These are phyloP conservation scores for Tolypocladium amazonense DNA, from an alignment of 2,329 filamentous ascomycete genomes.

Conservation along the genomic window DNA sequence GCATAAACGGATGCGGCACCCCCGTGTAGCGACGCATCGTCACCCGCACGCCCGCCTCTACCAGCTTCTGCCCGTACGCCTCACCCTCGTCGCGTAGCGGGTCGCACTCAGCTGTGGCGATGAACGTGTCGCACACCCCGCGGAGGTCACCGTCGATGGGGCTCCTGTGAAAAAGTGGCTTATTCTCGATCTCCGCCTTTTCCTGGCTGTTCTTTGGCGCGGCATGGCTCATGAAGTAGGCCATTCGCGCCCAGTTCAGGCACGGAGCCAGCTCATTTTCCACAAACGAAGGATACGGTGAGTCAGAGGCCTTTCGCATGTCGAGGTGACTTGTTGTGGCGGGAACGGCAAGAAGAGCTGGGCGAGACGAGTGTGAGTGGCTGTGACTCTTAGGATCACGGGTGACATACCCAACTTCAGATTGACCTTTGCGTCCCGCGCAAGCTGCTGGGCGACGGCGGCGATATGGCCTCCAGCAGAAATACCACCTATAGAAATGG, in stretches of 20 bases:
- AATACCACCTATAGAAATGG: constrained; percentile 5
- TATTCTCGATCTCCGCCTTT: background rate
- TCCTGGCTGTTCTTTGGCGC: background rate
- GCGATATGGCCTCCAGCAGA: constrained; percentile 3
- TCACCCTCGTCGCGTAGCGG: constrained; percentile 4
- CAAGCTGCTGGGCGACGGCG: constrained; percentile 3
- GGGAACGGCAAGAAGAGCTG: constrained; percentile 1
- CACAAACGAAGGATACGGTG: background rate
- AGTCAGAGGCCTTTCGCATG: background rate
- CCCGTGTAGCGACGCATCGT: constrained; percentile 1
- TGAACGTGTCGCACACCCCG: constrained; percentile 2
- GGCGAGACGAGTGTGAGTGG: background rate
- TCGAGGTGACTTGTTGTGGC: background rate
- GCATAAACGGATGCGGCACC: constrained; percentile 4
- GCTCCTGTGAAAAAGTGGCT: background rate
- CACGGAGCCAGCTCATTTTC: constrained; percentile 3
- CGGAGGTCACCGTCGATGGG: constrained; percentile 2
- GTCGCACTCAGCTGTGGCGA: constrained; percentile 3
- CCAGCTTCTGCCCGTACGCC: constrained; percentile 2
- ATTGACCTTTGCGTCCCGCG: constrained; percentile 1
- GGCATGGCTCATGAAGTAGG: constrained; percentile 1
- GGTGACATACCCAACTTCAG: constrained; percentile 1
- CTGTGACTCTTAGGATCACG: background rate
- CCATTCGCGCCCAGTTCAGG: constrained; percentile 3
- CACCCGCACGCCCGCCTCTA: background rate